Percentiles rank a stretch among this genome's conserved stretches.
Conservation (phyloP, 169 alveolate genomes). For the Cystoisospora suis region DNA sequence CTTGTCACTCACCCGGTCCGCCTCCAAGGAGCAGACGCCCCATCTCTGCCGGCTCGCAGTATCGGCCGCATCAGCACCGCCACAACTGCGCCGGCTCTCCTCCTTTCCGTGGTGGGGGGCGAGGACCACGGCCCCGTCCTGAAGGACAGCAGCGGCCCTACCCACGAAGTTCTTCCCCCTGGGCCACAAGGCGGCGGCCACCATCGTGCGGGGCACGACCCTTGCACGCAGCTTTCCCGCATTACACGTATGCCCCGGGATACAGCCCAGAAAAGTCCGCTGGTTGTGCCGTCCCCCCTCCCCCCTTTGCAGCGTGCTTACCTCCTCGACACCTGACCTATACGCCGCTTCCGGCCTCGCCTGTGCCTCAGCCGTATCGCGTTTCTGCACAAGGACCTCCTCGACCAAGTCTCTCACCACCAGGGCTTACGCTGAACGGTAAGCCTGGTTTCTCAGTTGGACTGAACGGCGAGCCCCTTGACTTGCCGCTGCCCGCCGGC, state of each 20-base stretch:
- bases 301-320: neutral
- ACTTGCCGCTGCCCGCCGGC: neutral
- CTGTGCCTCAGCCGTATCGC: neutral
- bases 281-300: neutral
- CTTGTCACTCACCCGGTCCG: no score
- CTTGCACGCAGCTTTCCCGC: neutral
- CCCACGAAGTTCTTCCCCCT: no score
- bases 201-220: neutral
- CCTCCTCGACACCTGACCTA: neutral
- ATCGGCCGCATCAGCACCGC: neutral
- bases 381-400: neutral
- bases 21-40: slow-evolving; percentile 6
- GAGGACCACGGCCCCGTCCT: no score
- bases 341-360: neutral
- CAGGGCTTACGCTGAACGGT: neutral
- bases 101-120: neutral
- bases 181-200: neutral
- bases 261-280: neutral
- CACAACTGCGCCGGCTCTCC: neutral
- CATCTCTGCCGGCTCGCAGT: neutral
- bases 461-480: neutral
- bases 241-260: neutral
- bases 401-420: neutral
- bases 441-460: neutral
- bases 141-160: no score